phyloP scores from a whole-genome alignment of 2,329 filamentous ascomycete genomes.

The Ophiostoma australiae region DNA sequence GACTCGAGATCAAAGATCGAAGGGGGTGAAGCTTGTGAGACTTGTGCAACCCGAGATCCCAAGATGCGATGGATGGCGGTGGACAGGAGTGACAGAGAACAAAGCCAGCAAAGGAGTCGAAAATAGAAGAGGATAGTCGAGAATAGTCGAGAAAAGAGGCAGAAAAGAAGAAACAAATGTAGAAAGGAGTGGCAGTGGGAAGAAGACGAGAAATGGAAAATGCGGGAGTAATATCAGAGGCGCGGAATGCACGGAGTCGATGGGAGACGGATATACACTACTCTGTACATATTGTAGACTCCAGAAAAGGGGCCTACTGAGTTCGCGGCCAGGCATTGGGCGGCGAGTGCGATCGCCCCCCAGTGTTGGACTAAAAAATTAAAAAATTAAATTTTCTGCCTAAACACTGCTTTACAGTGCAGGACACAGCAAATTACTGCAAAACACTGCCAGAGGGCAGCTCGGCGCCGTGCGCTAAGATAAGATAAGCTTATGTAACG shows the following conservation, averaged over 20 bases:
- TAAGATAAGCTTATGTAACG: constrained; percentile 1
- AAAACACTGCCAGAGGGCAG: neutral
- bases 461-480: constrained; percentile 11
- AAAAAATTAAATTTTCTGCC: neutral
- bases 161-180: neutral
- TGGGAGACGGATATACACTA: neutral
- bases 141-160: neutral
- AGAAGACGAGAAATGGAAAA: neutral
- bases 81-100: neutral
- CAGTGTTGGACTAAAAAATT: neutral
- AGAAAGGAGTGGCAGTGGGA: neutral
- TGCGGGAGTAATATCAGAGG: neutral
- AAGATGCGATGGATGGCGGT: neutral
- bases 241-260: constrained; percentile 10
- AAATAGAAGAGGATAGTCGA: too few relatives aligned
- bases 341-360: constrained; percentile 11
- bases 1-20: neutral
- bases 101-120: neutral
- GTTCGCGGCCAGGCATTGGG: neutral
- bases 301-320: constrained; percentile 16
- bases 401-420: neutral
- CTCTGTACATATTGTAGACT: too few relatives aligned
- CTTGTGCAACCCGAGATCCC: neutral
- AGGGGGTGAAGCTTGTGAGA: neutral
- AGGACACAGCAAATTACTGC: neutral